phyloP scores from a whole-genome alignment of 768 basidiomycete species.

The Tylopilus sp. region DNA sequence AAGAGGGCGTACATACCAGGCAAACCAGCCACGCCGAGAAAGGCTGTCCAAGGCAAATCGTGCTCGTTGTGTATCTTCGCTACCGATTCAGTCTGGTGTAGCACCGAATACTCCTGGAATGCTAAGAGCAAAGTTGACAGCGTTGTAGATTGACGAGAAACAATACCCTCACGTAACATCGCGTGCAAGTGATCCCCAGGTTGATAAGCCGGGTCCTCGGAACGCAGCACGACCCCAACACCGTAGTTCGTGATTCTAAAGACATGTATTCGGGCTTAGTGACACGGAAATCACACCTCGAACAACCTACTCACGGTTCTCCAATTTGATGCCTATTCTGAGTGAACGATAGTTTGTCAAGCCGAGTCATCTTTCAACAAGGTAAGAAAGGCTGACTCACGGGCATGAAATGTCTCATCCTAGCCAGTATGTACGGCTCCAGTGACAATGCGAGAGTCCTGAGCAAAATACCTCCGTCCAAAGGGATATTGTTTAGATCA shows the following conservation, averaged over 20 bases:
- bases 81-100: not conserved
- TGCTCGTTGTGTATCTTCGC: conserved; percentile 24
- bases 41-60: conserved; percentile 28
- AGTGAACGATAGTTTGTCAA: conserved; percentile 7
- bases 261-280: not conserved
- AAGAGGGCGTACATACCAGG: conserved; percentile 8
- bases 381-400: conserved; percentile 26
- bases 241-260: conserved; percentile 31
- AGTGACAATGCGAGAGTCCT: conserved; percentile 48
- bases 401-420: conserved; percentile 35
- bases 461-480: conserved; percentile 47
- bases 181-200: conserved; percentile 15
- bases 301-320: not conserved
- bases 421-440: conserved; percentile 43
- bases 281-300: not conserved
- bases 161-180: conserved; percentile 26
- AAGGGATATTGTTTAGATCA: conserved; percentile 45
- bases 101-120: conserved; percentile 18
- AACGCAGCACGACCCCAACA: conserved; percentile 30
- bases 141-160: not conserved
- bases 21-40: conserved; percentile 30
- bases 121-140: conserved; percentile 24
- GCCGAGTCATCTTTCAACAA: not conserved
- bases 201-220: conserved; percentile 10
- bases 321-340: conserved; percentile 1